These are phyloP conservation scores for Murraya paniculata DNA, from an alignment of 345 rosid species.

Conservation along the genomic window DNA sequence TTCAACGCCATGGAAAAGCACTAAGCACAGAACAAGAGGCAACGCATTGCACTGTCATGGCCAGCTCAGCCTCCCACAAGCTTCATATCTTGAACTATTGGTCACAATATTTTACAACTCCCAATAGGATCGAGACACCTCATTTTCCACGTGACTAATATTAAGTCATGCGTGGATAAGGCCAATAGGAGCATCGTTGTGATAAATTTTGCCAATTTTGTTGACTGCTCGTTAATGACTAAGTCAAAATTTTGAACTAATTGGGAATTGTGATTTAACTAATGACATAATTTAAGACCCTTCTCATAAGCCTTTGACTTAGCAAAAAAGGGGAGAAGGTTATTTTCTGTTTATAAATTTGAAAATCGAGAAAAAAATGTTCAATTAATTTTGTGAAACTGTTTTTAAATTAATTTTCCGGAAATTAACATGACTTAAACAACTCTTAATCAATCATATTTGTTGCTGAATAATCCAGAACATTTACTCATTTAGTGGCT, in stretches of 20 bases:
- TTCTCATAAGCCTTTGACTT: too few species aligned
- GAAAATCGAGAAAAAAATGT: too few species aligned
- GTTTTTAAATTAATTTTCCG: too few species aligned
- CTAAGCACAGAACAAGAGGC: neutral
- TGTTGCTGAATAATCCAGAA: neutral
- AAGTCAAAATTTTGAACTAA: neutral
- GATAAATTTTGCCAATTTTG: neutral
- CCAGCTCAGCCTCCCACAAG: neutral
- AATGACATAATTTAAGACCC: neutral
- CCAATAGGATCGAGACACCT: neutral
- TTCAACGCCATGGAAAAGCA: neutral
- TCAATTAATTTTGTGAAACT: too few species aligned
- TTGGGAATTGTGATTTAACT: neutral
- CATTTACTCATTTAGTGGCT: neutral
- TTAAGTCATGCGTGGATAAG: neutral
- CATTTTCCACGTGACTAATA: neutral
- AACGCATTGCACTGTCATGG: neutral
- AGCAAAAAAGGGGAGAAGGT: too few species aligned
- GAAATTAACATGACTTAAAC: too few species aligned
- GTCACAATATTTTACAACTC: neutral
- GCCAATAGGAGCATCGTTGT: neutral
- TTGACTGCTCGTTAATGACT: neutral
- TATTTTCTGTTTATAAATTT: too few species aligned
- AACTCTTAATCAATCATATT: neutral
- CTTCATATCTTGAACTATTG: rapidly evolving